Evolutionary conservation across 768 basidiomycete species (phyloP), one percentile per base, ranked within the genome.

Genomic region (Lactarius quietus): DNA sequence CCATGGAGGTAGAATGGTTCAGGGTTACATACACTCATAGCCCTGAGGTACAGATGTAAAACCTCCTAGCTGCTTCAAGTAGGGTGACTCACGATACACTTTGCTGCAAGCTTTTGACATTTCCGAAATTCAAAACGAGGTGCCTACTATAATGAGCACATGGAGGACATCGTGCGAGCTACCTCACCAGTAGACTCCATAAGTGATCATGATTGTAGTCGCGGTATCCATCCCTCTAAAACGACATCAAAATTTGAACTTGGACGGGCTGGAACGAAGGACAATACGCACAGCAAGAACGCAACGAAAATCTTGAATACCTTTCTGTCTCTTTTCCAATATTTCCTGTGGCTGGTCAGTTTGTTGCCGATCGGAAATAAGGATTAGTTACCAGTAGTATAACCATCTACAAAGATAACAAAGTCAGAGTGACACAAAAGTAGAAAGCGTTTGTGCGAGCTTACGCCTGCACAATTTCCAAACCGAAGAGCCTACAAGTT

Each of bases 101-200:
- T 15, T 73, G 73, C 29, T 62, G 52, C 36, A 84, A 71, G 15
- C 75, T 78, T 3, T 69, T 66, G 20, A 74, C 69, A 45, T 81
- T 77, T 28, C 74, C 69, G 10, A 36, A 36, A 12, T 36, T 36
- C 8, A 7, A 9, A 9, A 36, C 10, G 36, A 36, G 36, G 36
- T 36, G 10, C 36, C 36, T 36, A 9, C 36, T 6, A 12, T 36
- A 36, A 36, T 36, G 36, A 36, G 36, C 36, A 36, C 36, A 36
- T 6, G 36, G 10, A 36, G 36, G 10, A 36, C 36, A 9, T 5
- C 10, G 36, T 36, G 36, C 33, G n/a, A 23, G 3, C 33, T 8
- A 41, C 23, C 5, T 70, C 75, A 82, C 82, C 78, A 79, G 61
- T 84, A 84, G 35, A 83, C 76, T 3, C 81, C 70, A 33, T 78